Evolutionary conservation across 352 stramenopile species (phyloP), one percentile per base, ranked within the genome.

Genomic region (Pythium sukuiense): DNA sequence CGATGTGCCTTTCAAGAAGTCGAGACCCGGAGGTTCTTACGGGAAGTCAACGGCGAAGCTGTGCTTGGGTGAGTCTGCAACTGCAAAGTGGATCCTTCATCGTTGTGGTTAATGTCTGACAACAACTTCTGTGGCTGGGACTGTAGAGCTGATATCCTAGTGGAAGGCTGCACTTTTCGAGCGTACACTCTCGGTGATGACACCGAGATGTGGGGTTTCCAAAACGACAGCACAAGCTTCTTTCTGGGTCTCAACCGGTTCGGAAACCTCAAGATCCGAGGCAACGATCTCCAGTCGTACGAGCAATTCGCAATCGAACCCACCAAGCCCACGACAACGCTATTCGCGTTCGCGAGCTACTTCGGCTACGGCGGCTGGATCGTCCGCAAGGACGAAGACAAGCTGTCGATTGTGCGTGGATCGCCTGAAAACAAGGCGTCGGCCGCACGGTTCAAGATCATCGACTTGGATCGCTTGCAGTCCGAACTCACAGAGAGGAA

Each of bases 181-280:
- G 83, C 83, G 11, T 94, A 88, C 55, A 92, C 83, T 11, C 35
- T 90, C 9, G 81, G 80, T n/a, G 82, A 90, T n/a, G 82, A 88
- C 50, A 86, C 70, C 1, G 83, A 94, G 35, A 72, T 91, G 2
- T 94, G 83, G 83, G 85, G 85, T 2, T 91, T 94, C 57, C 83
- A 90, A 59, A 90, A 81, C 55, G 85, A 92, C 41, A 77, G 70
- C 14, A 83, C 83, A 2, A 87, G 74, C 58, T 55, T 79, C 8
- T 94, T 90, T 63, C 56, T 94, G 6, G 85, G 85, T 6, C 69
- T 94, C 48, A 94, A 92, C 41, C 79, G 79, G 1, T 87, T 82
- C 49, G 85, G 85, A 24, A 79, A 77, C 14, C 53, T 94, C 1
- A 92, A 90, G 61, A 74, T 92, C 9, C 73, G 70, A 61, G 85